These are phyloP conservation scores for Cryomyces antarcticus DNA, from an alignment of 495 filamentous ascomycete species.

Conservation along the genomic window DNA sequence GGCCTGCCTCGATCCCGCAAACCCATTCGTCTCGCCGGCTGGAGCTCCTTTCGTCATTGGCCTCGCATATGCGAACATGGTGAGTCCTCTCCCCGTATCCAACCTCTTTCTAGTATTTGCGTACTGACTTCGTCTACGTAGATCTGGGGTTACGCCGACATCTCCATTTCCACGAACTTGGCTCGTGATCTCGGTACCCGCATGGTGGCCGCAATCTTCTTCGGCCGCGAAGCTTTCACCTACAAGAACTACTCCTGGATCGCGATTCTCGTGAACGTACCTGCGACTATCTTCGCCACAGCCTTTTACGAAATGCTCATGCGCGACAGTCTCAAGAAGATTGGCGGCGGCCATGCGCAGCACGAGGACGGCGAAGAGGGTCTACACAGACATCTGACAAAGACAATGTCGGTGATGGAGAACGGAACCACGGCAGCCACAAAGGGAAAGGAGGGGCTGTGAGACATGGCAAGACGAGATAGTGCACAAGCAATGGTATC, in stretches of 20 bases:
- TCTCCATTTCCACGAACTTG: conserved; percentile 29
- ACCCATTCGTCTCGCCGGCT: conserved; percentile 28
- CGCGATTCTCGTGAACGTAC: conserved; percentile 28
- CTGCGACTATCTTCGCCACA: conserved; percentile 31
- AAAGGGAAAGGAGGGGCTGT: no score
- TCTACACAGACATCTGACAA: conserved; percentile 26
- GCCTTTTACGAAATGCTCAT: conserved; percentile 30
- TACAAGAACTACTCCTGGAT: conserved; percentile 26
- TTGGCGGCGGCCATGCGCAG: conserved; percentile 24
- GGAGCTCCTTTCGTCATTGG: conserved; percentile 29
- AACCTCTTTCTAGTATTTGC: not conserved
- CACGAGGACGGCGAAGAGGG: conserved; percentile 31
- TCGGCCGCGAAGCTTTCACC: conserved; percentile 25
- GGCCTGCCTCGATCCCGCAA: conserved; percentile 31
- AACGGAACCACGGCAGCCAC: not conserved
- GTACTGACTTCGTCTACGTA: not conserved
- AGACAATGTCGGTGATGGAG: conserved; percentile 10
- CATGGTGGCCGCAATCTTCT: conserved; percentile 35
- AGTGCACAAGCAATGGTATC: no score
- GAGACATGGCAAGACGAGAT: no score
- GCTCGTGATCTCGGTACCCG: conserved; percentile 31
- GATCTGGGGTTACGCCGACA: conserved; percentile 6
- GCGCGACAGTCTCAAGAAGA: conserved; percentile 27
- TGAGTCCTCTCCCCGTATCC: not conserved
- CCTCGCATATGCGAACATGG: conserved; percentile 21